Base-by-base conservation (phyloP, 768 basidiomycete species). In the Rhodotorula sphaerocarpa region DNA sequence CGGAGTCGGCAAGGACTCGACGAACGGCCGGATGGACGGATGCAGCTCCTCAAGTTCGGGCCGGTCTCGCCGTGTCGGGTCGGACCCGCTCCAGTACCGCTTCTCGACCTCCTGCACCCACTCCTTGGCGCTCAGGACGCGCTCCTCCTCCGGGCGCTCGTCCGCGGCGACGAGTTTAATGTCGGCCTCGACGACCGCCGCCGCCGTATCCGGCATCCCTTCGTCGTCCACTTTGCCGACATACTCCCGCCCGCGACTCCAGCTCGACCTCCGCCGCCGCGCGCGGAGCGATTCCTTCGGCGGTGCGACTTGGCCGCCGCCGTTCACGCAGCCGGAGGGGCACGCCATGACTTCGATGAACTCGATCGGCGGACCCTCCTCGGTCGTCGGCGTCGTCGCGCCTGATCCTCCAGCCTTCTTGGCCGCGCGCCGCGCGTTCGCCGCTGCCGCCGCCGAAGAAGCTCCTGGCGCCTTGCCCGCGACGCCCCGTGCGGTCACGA, bases 261-360 rank as follows among this genome's bases (percentile, higher is more conserved):
- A 52, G 20, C 42, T 65, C 52, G 20, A 31, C 46, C 36, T 53
- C 39, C 57, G 46, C 36, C 54, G 41, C 41, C 59, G 30, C 36
- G 42, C 46, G 18, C 45, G 58, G 31, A 61, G 27, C 1, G 50
- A 46, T 33, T 65, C 62, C 48, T 60, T 63, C 55, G 63, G 73
- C 42, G 75, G 72, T 53, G 69, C 69, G 57, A 86, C 75, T 78
- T 97, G 95, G 9, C 95, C 95, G 27, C 93, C 95, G 12, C 95
- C 95, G 74, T 96, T 96, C 45, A 95, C 89, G 75, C 95, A 97
- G 23, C 95, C 95, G 0, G 86, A 85, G 0, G 95, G 95, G 78
- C 95, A 99, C 39, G 95, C 95, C 95, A 99, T 97, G 66, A 99
- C 90, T 73, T 95, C 91, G 44, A 93, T 85, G 75, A 90, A 95